Evolutionary conservation across 202 grass and related monocot species (phyloP), one percentile per base, ranked within the genome.

Genomic region (Digitaria exilis): DNA sequence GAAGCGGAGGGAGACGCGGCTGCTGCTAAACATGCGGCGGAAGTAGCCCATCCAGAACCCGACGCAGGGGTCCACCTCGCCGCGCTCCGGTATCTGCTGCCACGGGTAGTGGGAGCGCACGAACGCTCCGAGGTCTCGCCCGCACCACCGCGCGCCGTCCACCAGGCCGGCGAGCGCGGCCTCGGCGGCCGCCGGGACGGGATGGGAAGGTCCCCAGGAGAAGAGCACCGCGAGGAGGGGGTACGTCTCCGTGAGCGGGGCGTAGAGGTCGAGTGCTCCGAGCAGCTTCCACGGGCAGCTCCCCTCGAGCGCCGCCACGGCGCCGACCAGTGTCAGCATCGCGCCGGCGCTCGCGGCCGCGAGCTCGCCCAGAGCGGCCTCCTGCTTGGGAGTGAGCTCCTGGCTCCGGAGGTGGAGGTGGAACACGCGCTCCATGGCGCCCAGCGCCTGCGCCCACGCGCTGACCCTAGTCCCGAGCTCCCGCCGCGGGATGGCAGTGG

Each of bases 1-100:
- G 49, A 84, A 49, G 49, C 30, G 64, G 86, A 88, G 86, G 9
- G 86, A 57, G 28, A 79, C 8, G 37, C 67, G 80, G 67, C 56
- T 79, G 67, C 56, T 79, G 58, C 75, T 80, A 1, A 88, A 45
- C 86, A 88, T 41, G 58, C 80, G 73, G 1, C 66, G 67, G 75
- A 88, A 60, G 86, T 74, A 84, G 29, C 75, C 86, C 86, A 84
- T 84, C 80, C 80, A 88, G 75, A 75, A 84, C 7, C 17, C 30
- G 28, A 88, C 59, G 67, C 86, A 88, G 5, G 86, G 86, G 75
- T 84, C 80, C 59, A 84, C 80, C 59, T 84, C 86, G 39, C 86
- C 86, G 68, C 49, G 49, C 75, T 84, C 67, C 37, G 80, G 86
- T 74, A 83, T 83, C 44, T 55, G 54, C 79, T 44, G 43, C 85